phyloP scores from a whole-genome alignment of 1,284 basidiomycete species.

The Ceratobasidium sp. region DNA sequence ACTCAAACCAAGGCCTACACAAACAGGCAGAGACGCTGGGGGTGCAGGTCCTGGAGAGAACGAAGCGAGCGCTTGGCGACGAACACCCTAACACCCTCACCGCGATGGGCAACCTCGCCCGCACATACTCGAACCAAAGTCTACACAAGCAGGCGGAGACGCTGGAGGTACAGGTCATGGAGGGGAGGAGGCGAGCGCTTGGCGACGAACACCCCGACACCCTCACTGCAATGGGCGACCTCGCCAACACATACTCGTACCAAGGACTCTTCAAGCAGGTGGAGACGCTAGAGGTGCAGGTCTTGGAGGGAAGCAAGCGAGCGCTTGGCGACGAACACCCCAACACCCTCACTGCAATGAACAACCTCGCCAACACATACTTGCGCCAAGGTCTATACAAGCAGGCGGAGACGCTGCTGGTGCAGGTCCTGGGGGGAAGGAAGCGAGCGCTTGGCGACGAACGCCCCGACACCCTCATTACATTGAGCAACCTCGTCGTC shows the following conservation, averaged over 20 bases:
- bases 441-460: too few species aligned
- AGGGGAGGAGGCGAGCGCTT: not conserved
- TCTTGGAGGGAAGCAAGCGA: not conserved
- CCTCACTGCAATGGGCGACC: not conserved
- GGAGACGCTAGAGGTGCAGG: not conserved
- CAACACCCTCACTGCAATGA: not conserved
- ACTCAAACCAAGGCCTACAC: not conserved
- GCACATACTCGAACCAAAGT: not conserved
- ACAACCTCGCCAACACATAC: too few species aligned
- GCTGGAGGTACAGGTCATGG: constrained; percentile 16
- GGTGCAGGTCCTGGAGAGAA: not conserved
- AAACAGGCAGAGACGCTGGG: not conserved
- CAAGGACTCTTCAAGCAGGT: not conserved
- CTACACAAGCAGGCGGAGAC: too few species aligned
- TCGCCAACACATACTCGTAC: not conserved
- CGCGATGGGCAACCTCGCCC: not conserved
- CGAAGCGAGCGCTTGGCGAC: not conserved
- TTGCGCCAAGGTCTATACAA: too few species aligned
- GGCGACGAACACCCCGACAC: constrained; percentile 25
- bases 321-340: not conserved
- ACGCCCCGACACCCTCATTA: too few species aligned
- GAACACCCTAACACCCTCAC: not conserved
- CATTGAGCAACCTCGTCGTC: too few species aligned
- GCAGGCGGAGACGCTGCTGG: too few species aligned
- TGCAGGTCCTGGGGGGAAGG: too few species aligned